Evolutionary conservation across 257 asterid genomes (phyloP), one percentile per base, ranked within the genome.

Genomic region (Ligustrum vulgare): DNA sequence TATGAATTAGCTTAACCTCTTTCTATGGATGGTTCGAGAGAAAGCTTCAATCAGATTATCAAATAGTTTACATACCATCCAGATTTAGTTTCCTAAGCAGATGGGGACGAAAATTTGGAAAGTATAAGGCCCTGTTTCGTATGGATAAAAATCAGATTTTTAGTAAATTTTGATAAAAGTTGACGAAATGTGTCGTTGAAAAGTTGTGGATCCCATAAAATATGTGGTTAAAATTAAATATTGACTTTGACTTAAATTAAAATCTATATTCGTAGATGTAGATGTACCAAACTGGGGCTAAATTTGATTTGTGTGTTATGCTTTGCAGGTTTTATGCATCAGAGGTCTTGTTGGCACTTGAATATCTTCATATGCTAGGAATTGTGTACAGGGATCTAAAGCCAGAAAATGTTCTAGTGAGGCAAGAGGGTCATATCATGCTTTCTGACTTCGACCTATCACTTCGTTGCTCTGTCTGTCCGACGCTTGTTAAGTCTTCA

Each of bases 381-480:
- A 87, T 94, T 2, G 97, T 94, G 0, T 94, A 94, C 86, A 79
- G 97, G 28, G 98, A 94, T 81, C 83, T 94, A 34, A 94, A 94
- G 78, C 98, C 98, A 15, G 98, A 94, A 81, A 94, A 94, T 72
- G 96, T 94, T 45, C 80, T 91, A 11, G 98, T 94, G 36, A 84
- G 98, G 74, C 97, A 89, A 20, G 94, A 87, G 74, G 98, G 98
- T 64, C 98, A 93, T 65, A 91, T 93, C 71, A 93, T 93, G 98
- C 90, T 93, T 28, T 93, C 98, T 28, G 98, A 93, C 70, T 93
- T 91, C 33, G 97, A 93, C 81, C 91, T 93, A 66, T 93, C 98
- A 0, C 96, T 93, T 56, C 96, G 98, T 20, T 93, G 98, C 89
- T 85, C 96, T 0, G 98, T 93, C 70, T 84, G 80, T 70, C 98